phyloP scores from a whole-genome alignment of 768 basidiomycete species.

The Xerocomellus amylosporus region DNA sequence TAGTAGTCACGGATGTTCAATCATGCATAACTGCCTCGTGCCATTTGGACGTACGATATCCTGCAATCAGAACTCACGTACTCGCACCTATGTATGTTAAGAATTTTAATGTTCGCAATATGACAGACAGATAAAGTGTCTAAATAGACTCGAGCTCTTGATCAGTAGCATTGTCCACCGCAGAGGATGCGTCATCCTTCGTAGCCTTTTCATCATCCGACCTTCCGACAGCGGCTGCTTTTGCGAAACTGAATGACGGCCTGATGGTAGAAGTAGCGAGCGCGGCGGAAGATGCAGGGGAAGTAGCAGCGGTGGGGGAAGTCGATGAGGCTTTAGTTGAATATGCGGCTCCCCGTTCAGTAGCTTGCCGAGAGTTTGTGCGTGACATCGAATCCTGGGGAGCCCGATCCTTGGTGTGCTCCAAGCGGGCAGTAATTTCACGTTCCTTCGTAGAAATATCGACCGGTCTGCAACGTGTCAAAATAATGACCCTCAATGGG shows the following conservation, averaged over 20 bases:
- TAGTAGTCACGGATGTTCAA: constrained; percentile 9
- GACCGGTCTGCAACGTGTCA: constrained; percentile 60
- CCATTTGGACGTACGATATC: not conserved
- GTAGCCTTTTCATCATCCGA: constrained; percentile 17
- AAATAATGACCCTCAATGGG: not conserved
- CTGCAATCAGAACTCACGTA: not conserved
- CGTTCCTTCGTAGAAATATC: constrained; percentile 78
- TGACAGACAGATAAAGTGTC: constrained; percentile 15
- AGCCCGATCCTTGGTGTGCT: constrained; percentile 36
- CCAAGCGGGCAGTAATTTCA: constrained; percentile 65
- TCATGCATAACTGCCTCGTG: not conserved
- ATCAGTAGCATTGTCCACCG: constrained; percentile 12
- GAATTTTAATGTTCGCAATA: constrained; percentile 6
- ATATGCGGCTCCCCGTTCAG: constrained; percentile 42
- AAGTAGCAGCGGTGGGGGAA: constrained; percentile 15
- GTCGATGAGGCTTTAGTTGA: constrained; percentile 33
- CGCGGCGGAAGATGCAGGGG: constrained; percentile 25
- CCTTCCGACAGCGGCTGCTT: constrained; percentile 12
- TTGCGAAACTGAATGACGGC: constrained; percentile 73
- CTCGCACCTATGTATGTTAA: not conserved
- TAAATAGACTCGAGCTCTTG: constrained; percentile 20
- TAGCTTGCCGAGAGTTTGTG: constrained; percentile 47
- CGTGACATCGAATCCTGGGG: constrained; percentile 42
- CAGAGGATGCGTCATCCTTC: constrained; percentile 3
- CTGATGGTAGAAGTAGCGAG: constrained; percentile 50